Percentiles rank a stretch among this genome's conserved stretches.
These are phyloP conservation scores for Monilinia fructigena DNA, from an alignment of 2,329 filamentous ascomycete genomes.

Conservation along the genomic window DNA sequence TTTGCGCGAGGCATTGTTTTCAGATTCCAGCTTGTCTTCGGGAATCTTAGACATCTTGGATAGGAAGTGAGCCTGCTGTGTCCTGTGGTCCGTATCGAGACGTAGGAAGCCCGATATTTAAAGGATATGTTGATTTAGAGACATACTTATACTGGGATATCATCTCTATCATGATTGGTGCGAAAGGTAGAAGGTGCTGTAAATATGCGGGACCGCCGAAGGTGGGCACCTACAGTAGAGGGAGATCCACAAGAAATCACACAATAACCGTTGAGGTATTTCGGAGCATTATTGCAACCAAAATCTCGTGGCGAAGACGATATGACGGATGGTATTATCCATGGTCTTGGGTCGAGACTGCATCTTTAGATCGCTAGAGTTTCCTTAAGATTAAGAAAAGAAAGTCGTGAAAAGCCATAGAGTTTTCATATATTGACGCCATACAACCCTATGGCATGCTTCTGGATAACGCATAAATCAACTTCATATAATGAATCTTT, in stretches of 20 bases:
- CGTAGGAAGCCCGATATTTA: constrained; percentile 6
- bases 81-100: neutral
- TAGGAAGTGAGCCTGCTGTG: too few species aligned
- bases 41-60: neutral
- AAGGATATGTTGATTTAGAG: neutral
- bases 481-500: neutral
- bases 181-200: neutral
- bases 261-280: constrained; percentile 7
- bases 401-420: neutral
- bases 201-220: constrained; percentile 1
- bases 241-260: constrained; percentile 18
- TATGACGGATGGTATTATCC: neutral
- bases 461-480: neutral
- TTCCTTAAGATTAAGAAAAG: neutral
- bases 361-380: neutral
- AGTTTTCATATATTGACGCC: neutral
- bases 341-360: constrained; percentile 9
- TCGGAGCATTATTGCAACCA: neutral
- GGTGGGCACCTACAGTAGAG: neutral
- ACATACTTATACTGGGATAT: neutral
- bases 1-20: too few species aligned
- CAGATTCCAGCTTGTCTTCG: constrained; percentile 13
- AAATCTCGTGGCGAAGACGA: neutral
- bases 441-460: constrained; percentile 2
- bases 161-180: constrained; percentile 5